Conservation (phyloP, 768 basidiomycete genomes). For the Kwoniella sp. region DNA sequence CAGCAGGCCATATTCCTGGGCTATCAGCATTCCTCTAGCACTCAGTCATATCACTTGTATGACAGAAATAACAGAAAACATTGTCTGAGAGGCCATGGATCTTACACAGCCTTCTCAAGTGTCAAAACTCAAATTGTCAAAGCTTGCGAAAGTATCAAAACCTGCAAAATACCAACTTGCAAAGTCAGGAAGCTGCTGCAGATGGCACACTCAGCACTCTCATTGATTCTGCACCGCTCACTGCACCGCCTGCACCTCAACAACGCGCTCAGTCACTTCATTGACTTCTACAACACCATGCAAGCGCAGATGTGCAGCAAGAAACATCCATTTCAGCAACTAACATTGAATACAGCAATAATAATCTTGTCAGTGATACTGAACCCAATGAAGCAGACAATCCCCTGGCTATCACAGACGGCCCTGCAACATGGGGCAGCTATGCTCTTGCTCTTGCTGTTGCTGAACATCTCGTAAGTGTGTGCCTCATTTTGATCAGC, state of each 20-base stretch:
- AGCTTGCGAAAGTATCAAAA: neutral
- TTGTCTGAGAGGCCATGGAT: neutral
- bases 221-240: neutral
- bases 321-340: neutral
- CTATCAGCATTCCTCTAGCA: neutral
- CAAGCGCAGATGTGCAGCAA: neutral
- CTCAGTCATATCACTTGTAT: neutral
- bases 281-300: neutral
- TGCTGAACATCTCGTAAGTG: neutral
- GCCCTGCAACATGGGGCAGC: conserved; percentile 6
- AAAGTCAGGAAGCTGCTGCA: neutral
- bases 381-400: neutral
- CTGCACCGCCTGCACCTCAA: neutral
- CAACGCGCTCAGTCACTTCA: neutral
- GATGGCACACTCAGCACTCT: neutral
- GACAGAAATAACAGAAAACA: neutral
- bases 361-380: neutral
- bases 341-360: neutral
- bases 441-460: neutral
- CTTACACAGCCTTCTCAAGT: neutral
- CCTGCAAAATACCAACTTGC: neutral
- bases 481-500: conserved; percentile 2
- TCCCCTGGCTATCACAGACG: conserved; percentile 2
- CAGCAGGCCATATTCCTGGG: conserved; percentile 5
- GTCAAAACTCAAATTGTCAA: neutral